Conservation (phyloP, 2,329 filamentous ascomycete species). For the Bipolaris zeicola region DNA sequence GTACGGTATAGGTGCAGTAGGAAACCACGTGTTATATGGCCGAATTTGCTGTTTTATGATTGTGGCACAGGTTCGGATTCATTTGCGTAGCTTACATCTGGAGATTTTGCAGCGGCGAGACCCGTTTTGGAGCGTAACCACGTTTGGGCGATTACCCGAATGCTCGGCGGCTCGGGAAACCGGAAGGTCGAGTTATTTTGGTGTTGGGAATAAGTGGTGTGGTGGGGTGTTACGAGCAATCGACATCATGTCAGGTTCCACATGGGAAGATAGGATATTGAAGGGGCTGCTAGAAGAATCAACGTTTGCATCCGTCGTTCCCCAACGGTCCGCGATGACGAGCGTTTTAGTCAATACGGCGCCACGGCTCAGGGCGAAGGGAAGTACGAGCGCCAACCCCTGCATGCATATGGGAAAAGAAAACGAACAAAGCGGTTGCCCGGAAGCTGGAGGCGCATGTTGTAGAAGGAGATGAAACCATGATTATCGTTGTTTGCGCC, state of each 20-base stretch:
- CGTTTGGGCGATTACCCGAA: background rate
- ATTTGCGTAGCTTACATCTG: background rate
- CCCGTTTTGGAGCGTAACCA: background rate
- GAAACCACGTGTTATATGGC: background rate
- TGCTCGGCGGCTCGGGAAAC: background rate
- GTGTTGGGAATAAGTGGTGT: background rate
- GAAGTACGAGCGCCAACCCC: too few species aligned
- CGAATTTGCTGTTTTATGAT: background rate
- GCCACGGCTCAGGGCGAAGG: too few species aligned
- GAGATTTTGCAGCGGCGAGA: background rate
- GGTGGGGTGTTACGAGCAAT: background rate
- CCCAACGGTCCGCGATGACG: background rate
- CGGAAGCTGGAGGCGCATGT: too few species aligned
- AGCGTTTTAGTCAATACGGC: background rate
- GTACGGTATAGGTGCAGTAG: background rate
- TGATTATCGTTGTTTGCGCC: background rate
- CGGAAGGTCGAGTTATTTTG: background rate
- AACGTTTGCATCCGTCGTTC: background rate
- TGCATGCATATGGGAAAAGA: too few species aligned
- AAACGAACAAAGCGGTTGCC: too few species aligned
- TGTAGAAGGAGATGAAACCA: constrained; percentile 1
- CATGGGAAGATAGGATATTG: background rate
- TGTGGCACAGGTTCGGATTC: background rate
- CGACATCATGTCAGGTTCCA: background rate
- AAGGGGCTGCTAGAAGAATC: background rate